phyloP scores from a whole-genome alignment of 2,329 filamentous ascomycete species.

The Zopfia rhizophila region DNA sequence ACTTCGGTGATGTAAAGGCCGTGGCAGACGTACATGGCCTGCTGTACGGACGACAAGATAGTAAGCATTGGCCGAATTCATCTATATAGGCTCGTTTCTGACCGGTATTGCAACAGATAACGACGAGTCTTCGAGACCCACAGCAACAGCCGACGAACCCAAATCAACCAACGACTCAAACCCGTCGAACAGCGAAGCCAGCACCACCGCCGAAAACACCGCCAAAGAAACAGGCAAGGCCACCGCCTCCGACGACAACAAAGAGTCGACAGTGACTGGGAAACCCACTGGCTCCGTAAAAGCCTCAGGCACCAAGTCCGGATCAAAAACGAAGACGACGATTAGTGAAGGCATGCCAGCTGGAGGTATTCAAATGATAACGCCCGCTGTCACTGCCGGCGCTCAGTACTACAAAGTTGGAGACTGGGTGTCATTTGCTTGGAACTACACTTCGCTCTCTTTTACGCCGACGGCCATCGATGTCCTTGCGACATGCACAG shows the following conservation, averaged over 20 bases:
- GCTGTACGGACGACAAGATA: slow-evolving; percentile 44
- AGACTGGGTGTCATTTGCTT: slow-evolving; percentile 70
- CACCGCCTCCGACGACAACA: slow-evolving; percentile 6
- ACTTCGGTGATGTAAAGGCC: slow-evolving; percentile 45
- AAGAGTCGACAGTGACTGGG: slow-evolving; percentile 25
- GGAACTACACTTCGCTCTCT: slow-evolving; percentile 74
- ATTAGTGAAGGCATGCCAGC: slow-evolving; percentile 64
- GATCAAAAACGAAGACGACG: slow-evolving; percentile 36
- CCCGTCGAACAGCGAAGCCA: slow-evolving; percentile 22
- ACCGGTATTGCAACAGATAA: slow-evolving; percentile 6
- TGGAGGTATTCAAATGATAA: slow-evolving; percentile 71
- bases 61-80: slow-evolving; percentile 27
- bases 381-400: slow-evolving; percentile 61
- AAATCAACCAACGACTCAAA: slow-evolving; percentile 20
- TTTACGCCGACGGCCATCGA: slow-evolving; percentile 69
- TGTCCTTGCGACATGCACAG: slow-evolving; percentile 69
- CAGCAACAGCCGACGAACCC: slow-evolving; percentile 19
- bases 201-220: slow-evolving; percentile 15
- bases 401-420: slow-evolving; percentile 72
- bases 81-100: slow-evolving; percentile 1
- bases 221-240: slow-evolving; percentile 17
- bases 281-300: slow-evolving; percentile 28
- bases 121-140: slow-evolving; percentile 23
- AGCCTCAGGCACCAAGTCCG: slow-evolving; percentile 28
- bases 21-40: slow-evolving; percentile 39